A percentile compares a stretch with the other conserved stretches of the same genome.
Evolutionary conservation across 169 alveolate species (phyloP).

Genomic region (Plasmodium knowlesi): DNA sequence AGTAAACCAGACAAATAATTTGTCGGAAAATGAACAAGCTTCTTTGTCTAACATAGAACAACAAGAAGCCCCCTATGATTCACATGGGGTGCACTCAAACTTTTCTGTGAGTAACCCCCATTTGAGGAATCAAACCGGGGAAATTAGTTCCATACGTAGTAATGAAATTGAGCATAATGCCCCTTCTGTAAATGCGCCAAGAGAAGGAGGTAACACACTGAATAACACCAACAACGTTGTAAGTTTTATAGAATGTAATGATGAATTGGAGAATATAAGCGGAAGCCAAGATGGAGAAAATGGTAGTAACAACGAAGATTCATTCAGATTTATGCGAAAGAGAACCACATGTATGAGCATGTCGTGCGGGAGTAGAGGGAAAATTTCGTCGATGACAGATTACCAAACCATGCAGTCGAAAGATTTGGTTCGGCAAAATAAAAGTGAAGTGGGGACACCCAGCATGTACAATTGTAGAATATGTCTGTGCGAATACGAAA

Average conservation of each 20-base stretch:
- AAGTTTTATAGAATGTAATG: background rate
- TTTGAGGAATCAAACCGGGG: background rate
- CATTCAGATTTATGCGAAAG: background rate
- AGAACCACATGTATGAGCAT: background rate
- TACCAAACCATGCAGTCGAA: background rate
- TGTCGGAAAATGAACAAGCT: too few relatives aligned
- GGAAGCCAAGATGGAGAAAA: background rate
- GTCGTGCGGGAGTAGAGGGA: background rate
- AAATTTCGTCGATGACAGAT: background rate
- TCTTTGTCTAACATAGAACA: background rate
- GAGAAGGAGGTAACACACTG: background rate
- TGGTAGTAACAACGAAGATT: background rate
- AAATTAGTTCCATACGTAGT: background rate
- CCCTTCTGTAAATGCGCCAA: background rate
- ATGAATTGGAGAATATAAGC: background rate
- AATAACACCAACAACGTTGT: background rate
- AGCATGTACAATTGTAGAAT: conserved; percentile 87
- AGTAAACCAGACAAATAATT: background rate
- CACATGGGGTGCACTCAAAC: background rate
- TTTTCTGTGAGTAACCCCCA: background rate
- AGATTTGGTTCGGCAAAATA: background rate
- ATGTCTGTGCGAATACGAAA: conserved; percentile 90
- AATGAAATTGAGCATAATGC: background rate
- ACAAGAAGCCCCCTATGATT: background rate
- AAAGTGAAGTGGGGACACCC: background rate